Evolutionary conservation across 2,329 filamentous ascomycete genomes (phyloP).

Genomic region (Elsinoe ampelina): DNA sequence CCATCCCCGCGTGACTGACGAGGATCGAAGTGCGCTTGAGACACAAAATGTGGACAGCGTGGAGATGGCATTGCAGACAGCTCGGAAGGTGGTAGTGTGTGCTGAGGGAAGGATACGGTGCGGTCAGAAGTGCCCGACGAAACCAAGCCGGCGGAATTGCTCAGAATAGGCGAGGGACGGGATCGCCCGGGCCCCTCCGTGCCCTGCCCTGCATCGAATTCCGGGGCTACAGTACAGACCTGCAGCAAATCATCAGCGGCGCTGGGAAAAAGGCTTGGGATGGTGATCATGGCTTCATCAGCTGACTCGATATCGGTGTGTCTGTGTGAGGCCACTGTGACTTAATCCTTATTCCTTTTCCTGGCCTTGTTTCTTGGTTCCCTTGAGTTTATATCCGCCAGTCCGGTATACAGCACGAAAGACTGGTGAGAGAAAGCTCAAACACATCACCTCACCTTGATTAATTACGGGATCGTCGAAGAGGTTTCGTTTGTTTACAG

Average conservation of each 20-base stretch:
- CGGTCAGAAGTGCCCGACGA: too few relatives aligned
- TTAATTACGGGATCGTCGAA: constrained; percentile 7
- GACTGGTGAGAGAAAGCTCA: neutral
- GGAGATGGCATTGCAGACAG: too few relatives aligned
- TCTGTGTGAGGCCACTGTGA: neutral
- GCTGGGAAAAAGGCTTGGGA: neutral
- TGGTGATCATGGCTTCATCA: neutral
- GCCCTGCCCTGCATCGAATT: neutral
- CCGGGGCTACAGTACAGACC: neutral
- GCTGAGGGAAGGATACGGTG: too few relatives aligned
- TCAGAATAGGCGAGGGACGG: too few relatives aligned
- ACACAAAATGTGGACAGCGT: too few relatives aligned
- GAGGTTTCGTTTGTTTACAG: constrained; percentile 11
- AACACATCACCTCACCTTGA: neutral
- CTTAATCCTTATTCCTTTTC: neutral
- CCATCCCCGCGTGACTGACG: too few relatives aligned
- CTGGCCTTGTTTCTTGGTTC: too few relatives aligned
- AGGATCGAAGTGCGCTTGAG: too few relatives aligned
- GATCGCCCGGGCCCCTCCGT: too few relatives aligned
- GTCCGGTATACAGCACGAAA: constrained; percentile 1
- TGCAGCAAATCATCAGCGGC: constrained; percentile 2
- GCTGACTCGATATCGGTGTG: constrained; percentile 7
- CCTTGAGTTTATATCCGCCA: neutral
- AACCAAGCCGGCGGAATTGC: too few relatives aligned
- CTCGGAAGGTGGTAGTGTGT: too few relatives aligned